Evolutionary conservation across 768 basidiomycete species (phyloP).

Genomic region (Calocera viscosa): DNA sequence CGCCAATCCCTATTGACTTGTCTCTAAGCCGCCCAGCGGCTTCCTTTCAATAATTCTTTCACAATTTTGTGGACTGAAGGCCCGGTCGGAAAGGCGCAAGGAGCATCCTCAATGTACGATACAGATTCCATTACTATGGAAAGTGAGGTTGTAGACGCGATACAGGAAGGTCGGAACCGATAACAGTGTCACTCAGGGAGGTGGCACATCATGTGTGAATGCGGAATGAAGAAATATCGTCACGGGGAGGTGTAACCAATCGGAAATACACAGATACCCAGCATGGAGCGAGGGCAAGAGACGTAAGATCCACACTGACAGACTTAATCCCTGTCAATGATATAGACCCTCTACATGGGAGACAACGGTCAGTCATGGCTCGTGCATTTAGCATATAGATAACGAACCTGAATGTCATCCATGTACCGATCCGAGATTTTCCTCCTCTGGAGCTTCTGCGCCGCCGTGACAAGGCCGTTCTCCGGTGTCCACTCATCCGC

Average conservation of each 20-base stretch:
- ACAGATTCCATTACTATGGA: conserved; percentile 1
- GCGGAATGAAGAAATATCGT: neutral
- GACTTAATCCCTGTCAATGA: conserved; percentile 6
- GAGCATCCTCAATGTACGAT: neutral
- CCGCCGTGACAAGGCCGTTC: conserved; percentile 75
- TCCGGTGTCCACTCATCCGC: conserved; percentile 88
- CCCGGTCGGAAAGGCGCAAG: neutral
- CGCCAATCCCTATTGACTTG: neutral
- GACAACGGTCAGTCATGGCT: neutral
- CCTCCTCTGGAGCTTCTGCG: conserved; percentile 77
- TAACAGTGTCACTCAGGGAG: too few species aligned
- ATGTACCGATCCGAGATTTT: conserved; percentile 55
- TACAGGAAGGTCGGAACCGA: neutral
- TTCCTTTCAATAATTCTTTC: neutral
- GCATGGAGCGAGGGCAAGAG: neutral
- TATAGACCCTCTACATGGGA: neutral
- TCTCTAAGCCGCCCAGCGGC: neutral
- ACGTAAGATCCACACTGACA: neutral
- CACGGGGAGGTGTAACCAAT: neutral
- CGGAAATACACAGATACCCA: neutral
- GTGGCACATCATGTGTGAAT: too few species aligned
- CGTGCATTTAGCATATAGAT: neutral
- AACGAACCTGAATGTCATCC: conserved; percentile 49
- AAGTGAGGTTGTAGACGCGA: neutral
- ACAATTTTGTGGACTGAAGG: neutral